These are phyloP conservation scores for Citrus mangshanensis DNA, from an alignment of 345 rosid species.

Conservation along the genomic window DNA sequence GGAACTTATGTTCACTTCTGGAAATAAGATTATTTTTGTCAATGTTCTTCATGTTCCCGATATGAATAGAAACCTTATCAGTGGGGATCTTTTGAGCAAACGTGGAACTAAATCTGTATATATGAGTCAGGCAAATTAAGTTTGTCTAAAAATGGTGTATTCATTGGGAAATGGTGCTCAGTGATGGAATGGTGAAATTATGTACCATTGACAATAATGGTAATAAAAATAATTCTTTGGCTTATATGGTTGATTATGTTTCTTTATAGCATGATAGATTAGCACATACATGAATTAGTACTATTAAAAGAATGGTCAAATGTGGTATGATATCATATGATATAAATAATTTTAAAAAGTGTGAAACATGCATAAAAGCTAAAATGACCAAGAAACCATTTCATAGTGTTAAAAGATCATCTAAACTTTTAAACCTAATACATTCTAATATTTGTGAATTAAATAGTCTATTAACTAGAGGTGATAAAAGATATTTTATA, in stretches of 20 bases:
- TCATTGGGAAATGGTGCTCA: background rate
- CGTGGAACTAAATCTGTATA: background rate
- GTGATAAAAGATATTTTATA: no score
- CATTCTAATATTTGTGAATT: background rate
- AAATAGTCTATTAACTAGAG: background rate
- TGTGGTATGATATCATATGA: no score
- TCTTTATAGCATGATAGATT: background rate
- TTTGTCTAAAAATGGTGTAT: background rate
- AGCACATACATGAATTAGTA: background rate
- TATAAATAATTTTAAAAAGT: background rate
- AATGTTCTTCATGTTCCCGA: background rate
- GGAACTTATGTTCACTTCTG: background rate
- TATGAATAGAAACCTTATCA: background rate
- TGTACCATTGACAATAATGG: background rate
- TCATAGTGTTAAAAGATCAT: background rate
- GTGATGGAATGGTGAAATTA: background rate
- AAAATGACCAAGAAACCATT: background rate
- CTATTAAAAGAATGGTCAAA: background rate
- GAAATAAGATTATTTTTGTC: background rate
- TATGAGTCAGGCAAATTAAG: background rate
- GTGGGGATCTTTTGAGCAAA: background rate
- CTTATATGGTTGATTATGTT: background rate
- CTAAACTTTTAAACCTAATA: background rate
- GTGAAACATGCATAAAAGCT: background rate
- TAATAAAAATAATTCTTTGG: background rate